These are phyloP conservation scores for Cyberlindnera petersonii DNA, from an alignment of 805 yeast species.

Conservation along the genomic window DNA sequence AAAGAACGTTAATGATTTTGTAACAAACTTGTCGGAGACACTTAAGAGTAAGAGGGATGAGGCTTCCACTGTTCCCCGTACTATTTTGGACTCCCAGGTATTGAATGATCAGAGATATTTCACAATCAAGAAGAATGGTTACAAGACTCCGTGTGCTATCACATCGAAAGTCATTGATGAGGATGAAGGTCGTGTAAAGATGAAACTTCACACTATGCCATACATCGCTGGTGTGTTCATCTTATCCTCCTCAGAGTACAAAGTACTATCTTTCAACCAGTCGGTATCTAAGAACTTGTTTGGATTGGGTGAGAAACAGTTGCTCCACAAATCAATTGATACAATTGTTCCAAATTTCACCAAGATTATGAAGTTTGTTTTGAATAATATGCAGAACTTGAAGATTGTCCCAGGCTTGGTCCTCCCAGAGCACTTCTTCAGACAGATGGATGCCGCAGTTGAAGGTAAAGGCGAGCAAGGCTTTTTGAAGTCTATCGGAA, in stretches of 20 bases:
- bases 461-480: slow-evolving; percentile 41
- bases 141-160: slow-evolving; percentile 69
- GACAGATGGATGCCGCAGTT: slow-evolving; percentile 46
- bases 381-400: slow-evolving; percentile 35
- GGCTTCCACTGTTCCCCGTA: slow-evolving; percentile 21
- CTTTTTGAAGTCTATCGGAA: slow-evolving; percentile 61
- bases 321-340: slow-evolving; percentile 48
- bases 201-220: slow-evolving; percentile 74
- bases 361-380: slow-evolving; percentile 31
- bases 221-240: slow-evolving; percentile 85
- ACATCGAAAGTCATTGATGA: slow-evolving; percentile 56
- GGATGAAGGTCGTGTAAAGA: slow-evolving; percentile 41
- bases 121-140: slow-evolving; percentile 45
- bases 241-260: slow-evolving; percentile 41
- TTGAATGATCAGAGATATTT: slow-evolving; percentile 62
- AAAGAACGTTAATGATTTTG: slow-evolving; percentile 24
- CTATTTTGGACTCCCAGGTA: slow-evolving; percentile 34
- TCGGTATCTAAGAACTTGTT: slow-evolving; percentile 76
- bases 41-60: slow-evolving; percentile 12
- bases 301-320: slow-evolving; percentile 51
- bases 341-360: slow-evolving; percentile 61
- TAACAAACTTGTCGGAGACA: slow-evolving; percentile 25
- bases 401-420: slow-evolving; percentile 63
- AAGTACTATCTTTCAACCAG: slow-evolving; percentile 68
- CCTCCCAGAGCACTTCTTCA: slow-evolving; percentile 85